Percentiles rank a stretch among this genome's conserved stretches.
These are phyloP conservation scores for Pittosporum tobira DNA, from an alignment of 129 eudicot genomes.

Conservation along the genomic window DNA sequence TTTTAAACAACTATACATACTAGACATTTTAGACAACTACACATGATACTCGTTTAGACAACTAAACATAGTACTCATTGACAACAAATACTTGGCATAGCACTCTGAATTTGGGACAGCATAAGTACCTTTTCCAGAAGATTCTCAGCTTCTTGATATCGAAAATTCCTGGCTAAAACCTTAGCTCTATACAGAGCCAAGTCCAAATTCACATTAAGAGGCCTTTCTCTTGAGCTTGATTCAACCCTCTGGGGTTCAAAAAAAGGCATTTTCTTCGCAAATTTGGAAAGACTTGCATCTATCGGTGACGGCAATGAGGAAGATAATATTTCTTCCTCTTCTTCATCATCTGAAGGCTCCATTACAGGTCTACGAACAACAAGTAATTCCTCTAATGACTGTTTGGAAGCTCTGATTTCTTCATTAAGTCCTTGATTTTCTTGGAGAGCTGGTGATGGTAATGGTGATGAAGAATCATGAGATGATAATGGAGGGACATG, in stretches of 20 bases:
- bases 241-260: constrained; percentile 79
- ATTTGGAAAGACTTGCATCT: constrained; percentile 52
- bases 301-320: constrained; percentile 29
- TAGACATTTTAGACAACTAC: no score
- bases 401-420: constrained; percentile 29
- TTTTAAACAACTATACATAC: no score
- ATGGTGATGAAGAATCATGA: constrained; percentile 36
- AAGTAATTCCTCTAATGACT: constrained; percentile 50
- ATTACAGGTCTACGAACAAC: constrained; percentile 71
- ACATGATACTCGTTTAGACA: no score
- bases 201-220: constrained; percentile 70
- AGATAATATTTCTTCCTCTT: constrained; percentile 18
- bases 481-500: constrained; percentile 27
- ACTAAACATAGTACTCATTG: not conserved
- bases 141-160: constrained; percentile 62
- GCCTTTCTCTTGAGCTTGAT: constrained; percentile 39
- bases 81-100: not conserved
- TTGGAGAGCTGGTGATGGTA: constrained; percentile 34
- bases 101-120: not conserved
- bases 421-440: constrained; percentile 19
- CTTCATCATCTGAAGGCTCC: constrained; percentile 34
- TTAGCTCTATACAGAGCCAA: constrained; percentile 79
- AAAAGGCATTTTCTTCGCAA: constrained; percentile 73
- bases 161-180: constrained; percentile 51
- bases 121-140: constrained; percentile 56